phyloP scores from a whole-genome alignment of 225 moss, liverwort and hornwort genomes.

The Physcomitrium patens region DNA sequence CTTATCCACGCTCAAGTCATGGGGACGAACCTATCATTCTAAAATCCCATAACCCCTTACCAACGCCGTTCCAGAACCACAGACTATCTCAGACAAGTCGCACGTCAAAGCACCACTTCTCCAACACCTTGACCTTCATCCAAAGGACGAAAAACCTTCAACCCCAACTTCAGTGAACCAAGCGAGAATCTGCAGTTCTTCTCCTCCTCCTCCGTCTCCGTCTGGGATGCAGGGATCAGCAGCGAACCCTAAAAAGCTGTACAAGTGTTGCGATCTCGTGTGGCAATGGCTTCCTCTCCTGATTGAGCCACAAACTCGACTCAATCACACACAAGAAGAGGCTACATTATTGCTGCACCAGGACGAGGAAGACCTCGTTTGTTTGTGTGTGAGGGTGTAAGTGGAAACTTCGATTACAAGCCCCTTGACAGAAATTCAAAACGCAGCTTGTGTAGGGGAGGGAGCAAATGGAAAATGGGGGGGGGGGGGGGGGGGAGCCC shows the following conservation, averaged over 20 bases:
- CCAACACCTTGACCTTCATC: conserved; percentile 6
- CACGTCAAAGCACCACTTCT: conserved; percentile 7
- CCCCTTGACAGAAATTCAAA: neutral
- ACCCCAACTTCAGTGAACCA: neutral
- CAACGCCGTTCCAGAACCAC: neutral
- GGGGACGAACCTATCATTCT: neutral
- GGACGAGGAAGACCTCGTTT: no score
- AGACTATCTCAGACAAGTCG: neutral
- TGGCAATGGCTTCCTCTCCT: neutral
- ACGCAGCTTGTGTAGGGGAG: no score
- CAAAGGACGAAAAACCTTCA: no score
- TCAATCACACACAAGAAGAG: neutral
- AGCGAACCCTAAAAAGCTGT: neutral
- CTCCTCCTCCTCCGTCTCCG: neutral
- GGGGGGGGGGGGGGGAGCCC: no score
- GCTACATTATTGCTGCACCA: conserved; percentile 25
- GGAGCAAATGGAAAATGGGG: no score
- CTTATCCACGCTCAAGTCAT: neutral
- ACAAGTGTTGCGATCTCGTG: neutral
- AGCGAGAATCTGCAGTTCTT: neutral
- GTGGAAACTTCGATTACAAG: no score
- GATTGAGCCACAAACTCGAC: conserved; percentile 31
- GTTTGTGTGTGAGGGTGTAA: no score
- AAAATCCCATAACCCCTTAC: conserved; percentile 22
- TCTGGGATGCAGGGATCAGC: neutral